Evolutionary conservation across 2,329 filamentous ascomycete species (phyloP).

Genomic region (Penicillium decumbens): DNA sequence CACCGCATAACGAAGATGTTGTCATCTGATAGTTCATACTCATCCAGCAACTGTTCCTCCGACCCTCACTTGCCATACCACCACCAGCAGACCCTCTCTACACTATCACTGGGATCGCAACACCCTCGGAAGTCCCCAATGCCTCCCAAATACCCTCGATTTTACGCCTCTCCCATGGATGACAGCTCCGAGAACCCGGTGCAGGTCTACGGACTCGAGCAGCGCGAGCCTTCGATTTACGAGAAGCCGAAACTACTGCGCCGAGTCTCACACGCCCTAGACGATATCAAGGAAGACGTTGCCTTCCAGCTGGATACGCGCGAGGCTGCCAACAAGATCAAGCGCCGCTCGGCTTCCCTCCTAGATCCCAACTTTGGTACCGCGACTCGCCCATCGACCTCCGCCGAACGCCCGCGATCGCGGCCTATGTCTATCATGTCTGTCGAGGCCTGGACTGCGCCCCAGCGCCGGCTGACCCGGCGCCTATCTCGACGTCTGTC

Average conservation of each 20-base stretch:
- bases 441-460: slow-evolving; percentile 18
- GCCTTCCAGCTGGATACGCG: slow-evolving; percentile 23
- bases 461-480: slow-evolving; percentile 23
- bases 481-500: slow-evolving; percentile 25
- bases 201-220: slow-evolving; percentile 32
- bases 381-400: slow-evolving; percentile 13
- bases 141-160: slow-evolving; percentile 28
- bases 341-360: slow-evolving; percentile 28
- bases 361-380: slow-evolving; percentile 7
- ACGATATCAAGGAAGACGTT: slow-evolving; percentile 35
- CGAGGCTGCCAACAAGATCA: slow-evolving; percentile 24
- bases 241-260: slow-evolving; percentile 27
- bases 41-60: slow-evolving; percentile 27
- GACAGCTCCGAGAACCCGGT: slow-evolving; percentile 30
- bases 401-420: slow-evolving; percentile 16
- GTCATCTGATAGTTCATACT: slow-evolving; percentile 28
- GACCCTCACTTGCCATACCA: slow-evolving; percentile 26
- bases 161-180: slow-evolving; percentile 33
- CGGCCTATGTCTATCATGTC: slow-evolving; percentile 28
- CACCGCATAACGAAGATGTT: slow-evolving; percentile 18
- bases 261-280: slow-evolving; percentile 35
- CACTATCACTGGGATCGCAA: slow-evolving; percentile 21
- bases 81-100: slow-evolving; percentile 25
- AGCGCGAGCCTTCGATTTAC: slow-evolving; percentile 31
- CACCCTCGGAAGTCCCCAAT: slow-evolving; percentile 17